Evolutionary conservation across 805 yeast species (phyloP), one percentile per base, ranked within the genome.

Genomic region (Spathaspora passalidarum): DNA sequence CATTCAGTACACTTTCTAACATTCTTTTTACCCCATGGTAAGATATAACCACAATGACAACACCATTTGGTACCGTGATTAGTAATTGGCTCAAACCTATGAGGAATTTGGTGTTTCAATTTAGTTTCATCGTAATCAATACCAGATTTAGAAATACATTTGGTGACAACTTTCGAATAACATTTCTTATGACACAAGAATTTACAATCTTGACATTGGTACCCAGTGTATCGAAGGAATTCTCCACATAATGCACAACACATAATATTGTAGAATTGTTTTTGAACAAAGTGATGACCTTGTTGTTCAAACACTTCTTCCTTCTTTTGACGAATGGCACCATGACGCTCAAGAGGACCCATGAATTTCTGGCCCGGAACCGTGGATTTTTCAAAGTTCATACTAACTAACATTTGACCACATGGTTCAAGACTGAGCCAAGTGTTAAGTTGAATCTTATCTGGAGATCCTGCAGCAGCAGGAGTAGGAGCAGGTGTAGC

Each of bases 51-150:
- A 77, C 99, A 94, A 63, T 94, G 99, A 57, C 98, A 94, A 69
- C 99, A 94, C 99, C 99, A 94, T 61, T 92, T 91, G 2, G 99
- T 95, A 57, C 97, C 95, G 67, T 90, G 84, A 60, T 94, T 94
- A 14, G 94, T 79, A 21, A 82, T 80, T n/a, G 92, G 91, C 54
- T 88, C 96, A 63, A 92, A 92, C 62, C 97, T 81, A 63, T 94
- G 99, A 29, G 99, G 99, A 55, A 94, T 94, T 53, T 96, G 86
- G 65, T 94, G 98, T 59, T 94, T 94, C 63, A 94, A 79, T 64
- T 88, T 84, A 18, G 87, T 80, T 54, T 84, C 92, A 60, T 85
- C 90, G 59, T 83, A 88, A 49, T 84, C 90, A 4, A 82, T 76
- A 48, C 86, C 81, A 3, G 90, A 79, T 58, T 82, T 85, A 2